Evolutionary conservation across 1,284 basidiomycete species (phyloP).

Genomic region (Sanguinoderma infundibulare): DNA sequence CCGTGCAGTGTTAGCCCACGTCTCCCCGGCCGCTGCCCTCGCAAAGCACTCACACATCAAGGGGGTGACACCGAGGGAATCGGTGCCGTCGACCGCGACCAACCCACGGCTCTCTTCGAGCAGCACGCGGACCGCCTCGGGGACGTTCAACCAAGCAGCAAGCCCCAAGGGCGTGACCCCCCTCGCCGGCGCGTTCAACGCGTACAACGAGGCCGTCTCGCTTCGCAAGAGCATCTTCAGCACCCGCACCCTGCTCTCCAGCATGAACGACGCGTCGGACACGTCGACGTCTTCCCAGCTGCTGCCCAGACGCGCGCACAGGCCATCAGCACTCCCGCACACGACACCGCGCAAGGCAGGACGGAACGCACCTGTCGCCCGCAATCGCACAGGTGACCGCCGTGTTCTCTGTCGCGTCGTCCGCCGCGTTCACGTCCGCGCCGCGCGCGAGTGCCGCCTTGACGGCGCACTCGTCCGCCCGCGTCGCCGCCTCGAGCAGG

Average conservation of each 20-base stretch:
- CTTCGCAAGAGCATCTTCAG: slow-evolving; percentile 58
- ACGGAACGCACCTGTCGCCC: slow-evolving; percentile 59
- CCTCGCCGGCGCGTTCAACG: slow-evolving; percentile 72
- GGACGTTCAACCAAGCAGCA: slow-evolving; percentile 73
- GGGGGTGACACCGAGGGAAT: slow-evolving; percentile 71
- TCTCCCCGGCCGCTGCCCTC: slow-evolving; percentile 8
- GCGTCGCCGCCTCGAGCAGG: slow-evolving; percentile 60
- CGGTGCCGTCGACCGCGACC: slow-evolving; percentile 72
- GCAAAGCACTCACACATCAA: slow-evolving; percentile 69
- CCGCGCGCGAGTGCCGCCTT: slow-evolving; percentile 56
- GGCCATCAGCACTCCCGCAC: slow-evolving; percentile 5
- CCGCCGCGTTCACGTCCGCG: slow-evolving; percentile 68
- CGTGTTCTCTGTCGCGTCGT: slow-evolving; percentile 57
- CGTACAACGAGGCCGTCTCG: slow-evolving; percentile 62
- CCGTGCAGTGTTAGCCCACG: slow-evolving; percentile 23
- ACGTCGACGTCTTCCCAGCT: slow-evolving; percentile 72
- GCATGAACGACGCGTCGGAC: slow-evolving; percentile 67
- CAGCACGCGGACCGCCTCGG: slow-evolving; percentile 57
- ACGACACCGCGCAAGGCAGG: not conserved
- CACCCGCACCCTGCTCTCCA: slow-evolving; percentile 54
- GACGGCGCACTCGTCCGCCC: slow-evolving; percentile 58
- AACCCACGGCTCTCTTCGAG: slow-evolving; percentile 61
- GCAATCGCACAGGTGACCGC: slow-evolving; percentile 69
- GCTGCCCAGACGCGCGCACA: slow-evolving; percentile 7
- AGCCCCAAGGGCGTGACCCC: slow-evolving; percentile 76